A percentile compares a stretch with the other conserved stretches of the same genome.
phyloP scores from a whole-genome alignment of 202 grass and related monocot species.

The Zoysia matrella region DNA sequence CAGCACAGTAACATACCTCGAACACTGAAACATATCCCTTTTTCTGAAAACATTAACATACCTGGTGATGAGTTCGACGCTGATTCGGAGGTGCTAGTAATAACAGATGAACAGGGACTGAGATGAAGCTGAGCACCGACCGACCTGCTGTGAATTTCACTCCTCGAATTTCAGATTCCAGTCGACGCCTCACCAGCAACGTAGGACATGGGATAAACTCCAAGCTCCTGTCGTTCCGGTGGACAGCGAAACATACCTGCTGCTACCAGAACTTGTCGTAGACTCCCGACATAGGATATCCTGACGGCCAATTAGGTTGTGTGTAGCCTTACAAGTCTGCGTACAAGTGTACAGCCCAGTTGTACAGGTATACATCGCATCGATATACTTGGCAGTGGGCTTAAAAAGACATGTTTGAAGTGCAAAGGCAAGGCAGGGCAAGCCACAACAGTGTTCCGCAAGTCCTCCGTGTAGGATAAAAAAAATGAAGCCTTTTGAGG shows the following conservation, averaged over 20 bases:
- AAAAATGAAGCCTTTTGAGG: slow-evolving; percentile 54
- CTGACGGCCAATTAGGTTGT: slow-evolving; percentile 25
- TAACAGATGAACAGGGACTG: too few relatives aligned
- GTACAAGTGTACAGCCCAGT: slow-evolving; percentile 34
- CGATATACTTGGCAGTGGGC: slow-evolving; percentile 27
- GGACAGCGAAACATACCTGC: slow-evolving; percentile 18
- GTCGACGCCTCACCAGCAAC: background rate
- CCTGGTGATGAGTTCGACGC: too few relatives aligned
- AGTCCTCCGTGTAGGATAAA: slow-evolving; percentile 43
- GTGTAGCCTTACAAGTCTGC: slow-evolving; percentile 23
- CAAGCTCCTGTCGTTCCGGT: background rate
- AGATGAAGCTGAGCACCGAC: too few relatives aligned
- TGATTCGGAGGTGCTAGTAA: too few relatives aligned
- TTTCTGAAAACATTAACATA: too few relatives aligned
- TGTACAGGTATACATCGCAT: slow-evolving; percentile 42
- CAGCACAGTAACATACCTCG: background rate
- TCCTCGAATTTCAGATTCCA: background rate
- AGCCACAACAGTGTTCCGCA: slow-evolving; percentile 30
- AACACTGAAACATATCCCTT: too few relatives aligned
- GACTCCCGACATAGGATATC: slow-evolving; percentile 22
- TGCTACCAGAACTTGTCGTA: slow-evolving; percentile 11
- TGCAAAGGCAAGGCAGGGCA: slow-evolving; percentile 17
- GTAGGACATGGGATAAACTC: background rate
- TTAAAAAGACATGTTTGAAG: slow-evolving; percentile 44
- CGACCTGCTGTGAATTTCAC: background rate